Evolutionary conservation across 176 grass and related monocot genomes (phyloP).

Genomic region (Oryza officinalis): DNA sequence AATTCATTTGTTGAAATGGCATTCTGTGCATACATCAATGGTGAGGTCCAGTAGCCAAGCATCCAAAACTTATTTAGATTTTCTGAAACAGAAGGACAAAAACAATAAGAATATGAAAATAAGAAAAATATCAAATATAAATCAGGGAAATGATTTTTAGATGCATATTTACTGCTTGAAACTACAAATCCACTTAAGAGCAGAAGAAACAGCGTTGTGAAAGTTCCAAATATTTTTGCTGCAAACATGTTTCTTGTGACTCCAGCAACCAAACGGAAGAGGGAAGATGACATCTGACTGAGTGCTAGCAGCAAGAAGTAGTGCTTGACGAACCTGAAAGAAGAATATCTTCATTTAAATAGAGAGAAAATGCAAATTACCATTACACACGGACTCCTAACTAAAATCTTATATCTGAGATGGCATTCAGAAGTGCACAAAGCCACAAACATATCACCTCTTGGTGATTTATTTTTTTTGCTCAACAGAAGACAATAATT

Average conservation of each 20-base stretch:
- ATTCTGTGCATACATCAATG: conserved; percentile 53
- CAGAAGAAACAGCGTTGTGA: conserved; percentile 30
- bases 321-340: conserved; percentile 59
- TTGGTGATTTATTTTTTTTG: too few relatives aligned
- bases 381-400: too few relatives aligned
- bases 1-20: conserved; percentile 59
- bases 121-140: not conserved
- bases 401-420: too few relatives aligned
- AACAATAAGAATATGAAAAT: not conserved
- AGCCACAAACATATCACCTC: too few relatives aligned
- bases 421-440: not conserved
- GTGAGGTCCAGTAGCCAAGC: too few relatives aligned
- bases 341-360: not conserved
- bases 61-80: conserved; percentile 51
- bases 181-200: conserved; percentile 64
- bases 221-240: conserved; percentile 46
- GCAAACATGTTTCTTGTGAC: conserved; percentile 49
- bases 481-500: not conserved
- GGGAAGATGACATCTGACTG: conserved; percentile 51
- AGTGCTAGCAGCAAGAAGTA: conserved; percentile 45
- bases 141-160: not conserved
- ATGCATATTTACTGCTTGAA: conserved; percentile 47
- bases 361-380: too few relatives aligned
- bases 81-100: conserved; percentile 32
- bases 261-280: conserved; percentile 55